Conservation (phyloP, 176 grass and related monocot genomes). For the Bolboschoenus planiculmis region DNA sequence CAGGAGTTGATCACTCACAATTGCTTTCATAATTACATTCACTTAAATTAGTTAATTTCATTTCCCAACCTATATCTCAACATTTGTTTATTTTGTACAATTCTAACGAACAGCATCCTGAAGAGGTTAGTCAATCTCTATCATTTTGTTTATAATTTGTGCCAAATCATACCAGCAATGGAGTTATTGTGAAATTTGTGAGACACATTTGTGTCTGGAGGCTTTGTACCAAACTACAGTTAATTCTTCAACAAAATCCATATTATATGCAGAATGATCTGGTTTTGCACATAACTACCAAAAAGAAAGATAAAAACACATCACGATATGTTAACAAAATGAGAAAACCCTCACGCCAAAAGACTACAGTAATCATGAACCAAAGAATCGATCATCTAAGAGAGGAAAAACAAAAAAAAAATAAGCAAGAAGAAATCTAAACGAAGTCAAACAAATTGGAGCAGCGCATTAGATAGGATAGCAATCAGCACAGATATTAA, state of each 20-base stretch:
- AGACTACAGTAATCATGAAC: constrained; percentile 28
- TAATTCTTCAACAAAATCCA: not conserved
- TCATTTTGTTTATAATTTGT: not conserved
- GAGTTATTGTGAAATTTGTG: not conserved
- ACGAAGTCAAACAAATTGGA: constrained; percentile 45
- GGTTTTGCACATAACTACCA: constrained; percentile 44
- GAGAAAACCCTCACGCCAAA: constrained; percentile 25
- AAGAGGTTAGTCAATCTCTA: not conserved
- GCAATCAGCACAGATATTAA: constrained; percentile 9
- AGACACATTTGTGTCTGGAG: not conserved
- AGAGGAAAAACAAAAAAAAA: constrained; percentile 31
- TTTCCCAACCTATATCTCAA: not conserved
- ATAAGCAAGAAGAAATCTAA: constrained; percentile 1
- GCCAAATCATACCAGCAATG: not conserved
- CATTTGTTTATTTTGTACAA: not conserved
- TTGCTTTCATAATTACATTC: not conserved
- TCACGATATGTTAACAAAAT: constrained; percentile 14
- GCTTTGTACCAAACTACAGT: not conserved
- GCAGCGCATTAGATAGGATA: constrained; percentile 30
- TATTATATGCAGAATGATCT: not conserved
- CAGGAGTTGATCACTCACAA: not conserved
- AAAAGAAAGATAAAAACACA: constrained; percentile 31
- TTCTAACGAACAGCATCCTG: too few relatives aligned
- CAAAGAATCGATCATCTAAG: constrained; percentile 5
- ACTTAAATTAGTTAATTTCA: not conserved